Evolutionary conservation across 2,329 filamentous ascomycete genomes (phyloP), one percentile per base, ranked within the genome.

Genomic region (Beauveria sp.): DNA sequence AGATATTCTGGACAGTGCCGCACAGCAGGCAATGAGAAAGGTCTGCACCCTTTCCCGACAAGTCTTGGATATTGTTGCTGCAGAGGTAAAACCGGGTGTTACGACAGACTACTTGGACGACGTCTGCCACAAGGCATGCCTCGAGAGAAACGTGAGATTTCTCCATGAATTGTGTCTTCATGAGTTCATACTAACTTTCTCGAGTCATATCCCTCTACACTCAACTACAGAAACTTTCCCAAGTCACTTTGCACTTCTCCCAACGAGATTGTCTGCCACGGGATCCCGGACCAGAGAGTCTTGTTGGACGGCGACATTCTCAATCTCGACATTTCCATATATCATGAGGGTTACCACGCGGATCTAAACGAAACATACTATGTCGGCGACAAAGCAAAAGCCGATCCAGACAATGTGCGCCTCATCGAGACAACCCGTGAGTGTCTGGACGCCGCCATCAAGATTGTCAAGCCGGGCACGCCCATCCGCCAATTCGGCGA

Each of bases 281-380:
- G 95, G 57, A 99, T 99, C 66, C 95, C 95, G 10, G 95, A 99
- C 71, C 87, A 96, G 73, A 86, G 93, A 60, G 82, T 89, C 5
- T 82, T 99, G 1, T 77, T 91, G 65, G 93, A 99, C 67, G 95
- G 95, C 64, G 95, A 99, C 70, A 98, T 99, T 66, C 79, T 99
- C 70, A 99, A 99, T 77, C 92, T 99, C 66, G 95, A 99, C 69
- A 90, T 99, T 6, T 93, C 92, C 1, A 79, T 99, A 49, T 99
- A 96, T 76, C 92, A 98, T 73, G 89, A 88, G 64, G 95, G 95
- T 59, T 98, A 93, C 78, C 95, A 99, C 73, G 92, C 91, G 60
- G 95, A 99, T 74, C 79, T 99, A 61, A 99, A 99, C 78, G 95
- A 99, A 79, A 99, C 95, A 14, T 99, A 98, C 78, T 99, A 99